Percentiles rank a stretch among this genome's conserved stretches.
Conservation (phyloP, 169 alveolate species). For the Plasmodium malariae region DNA sequence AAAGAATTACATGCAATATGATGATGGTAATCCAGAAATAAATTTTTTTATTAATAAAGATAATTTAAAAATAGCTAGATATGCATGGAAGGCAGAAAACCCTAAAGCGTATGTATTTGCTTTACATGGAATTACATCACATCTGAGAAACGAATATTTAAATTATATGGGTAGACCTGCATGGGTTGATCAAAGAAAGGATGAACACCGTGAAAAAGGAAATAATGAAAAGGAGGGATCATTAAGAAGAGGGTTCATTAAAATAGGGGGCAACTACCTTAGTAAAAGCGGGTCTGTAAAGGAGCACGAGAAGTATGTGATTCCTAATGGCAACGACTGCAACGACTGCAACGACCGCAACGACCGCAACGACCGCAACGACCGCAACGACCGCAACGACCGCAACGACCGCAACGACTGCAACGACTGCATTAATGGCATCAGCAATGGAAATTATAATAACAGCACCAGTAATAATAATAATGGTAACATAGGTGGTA, state of each 20-base stretch:
- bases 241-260: no score
- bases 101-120: conserved; percentile 81
- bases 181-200: conserved; percentile 24
- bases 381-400: no score
- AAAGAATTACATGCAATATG: conserved; percentile 14
- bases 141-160: conserved; percentile 81
- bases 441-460: not conserved
- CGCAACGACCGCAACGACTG: no score
- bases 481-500: not conserved
- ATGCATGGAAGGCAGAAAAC: conserved; percentile 74
- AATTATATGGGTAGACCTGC: conserved; percentile 74
- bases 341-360: no score
- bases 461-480: not conserved
- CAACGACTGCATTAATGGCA: no score
- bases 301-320: no score
- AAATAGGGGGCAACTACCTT: no score
- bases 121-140: conserved; percentile 84
- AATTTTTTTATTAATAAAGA: conserved; percentile 80
- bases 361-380: no score
- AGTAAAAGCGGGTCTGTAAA: no score
- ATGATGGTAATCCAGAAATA: conserved; percentile 78
- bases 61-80: conserved; percentile 80
- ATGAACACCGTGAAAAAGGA: not conserved
- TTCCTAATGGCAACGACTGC: no score
- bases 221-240: not conserved